Conservation (phyloP, 805 yeast genomes). For the Gaillardinia entomophila region DNA sequence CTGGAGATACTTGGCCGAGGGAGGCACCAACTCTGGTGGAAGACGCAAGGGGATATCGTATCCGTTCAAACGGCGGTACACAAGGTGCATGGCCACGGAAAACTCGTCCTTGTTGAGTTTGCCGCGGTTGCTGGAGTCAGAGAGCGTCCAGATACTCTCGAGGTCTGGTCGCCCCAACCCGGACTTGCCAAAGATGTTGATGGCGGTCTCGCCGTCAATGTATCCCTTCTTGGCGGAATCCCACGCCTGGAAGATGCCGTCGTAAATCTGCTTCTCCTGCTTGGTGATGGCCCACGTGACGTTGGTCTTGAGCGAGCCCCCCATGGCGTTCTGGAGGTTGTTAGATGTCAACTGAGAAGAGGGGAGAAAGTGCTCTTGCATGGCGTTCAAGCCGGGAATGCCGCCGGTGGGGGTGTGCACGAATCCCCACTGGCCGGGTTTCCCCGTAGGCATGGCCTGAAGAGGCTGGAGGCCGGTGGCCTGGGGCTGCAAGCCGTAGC, state of each 20-base stretch:
- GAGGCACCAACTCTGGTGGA: conserved; percentile 89
- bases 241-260: conserved; percentile 84
- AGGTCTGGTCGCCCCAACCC: conserved; percentile 82
- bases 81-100: conserved; percentile 95
- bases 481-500: conserved; percentile 22
- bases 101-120: conserved; percentile 84
- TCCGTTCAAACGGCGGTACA: conserved; percentile 86
- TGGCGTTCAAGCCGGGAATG: conserved; percentile 62
- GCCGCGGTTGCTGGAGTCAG: conserved; percentile 80
- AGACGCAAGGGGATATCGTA: conserved; percentile 73
- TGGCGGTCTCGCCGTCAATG: conserved; percentile 76
- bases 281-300: conserved; percentile 81
- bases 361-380: conserved; percentile 67
- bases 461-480: conserved; percentile 23
- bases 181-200: conserved; percentile 82
- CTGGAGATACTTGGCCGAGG: conserved; percentile 69
- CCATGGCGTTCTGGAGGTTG: conserved; percentile 39
- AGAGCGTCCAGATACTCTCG: conserved; percentile 86
- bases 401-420: conserved; percentile 65
- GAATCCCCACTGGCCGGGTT: conserved; percentile 79
- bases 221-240: conserved; percentile 63
- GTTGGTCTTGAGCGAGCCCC: conserved; percentile 40
- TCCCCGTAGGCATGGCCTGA: conserved; percentile 55
- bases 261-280: conserved; percentile 82
- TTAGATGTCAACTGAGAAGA: conserved; percentile 29